Evolutionary conservation across 306 rosid genomes (phyloP), one percentile per base, ranked within the genome.

Genomic region (Trifolium fragiferum): DNA sequence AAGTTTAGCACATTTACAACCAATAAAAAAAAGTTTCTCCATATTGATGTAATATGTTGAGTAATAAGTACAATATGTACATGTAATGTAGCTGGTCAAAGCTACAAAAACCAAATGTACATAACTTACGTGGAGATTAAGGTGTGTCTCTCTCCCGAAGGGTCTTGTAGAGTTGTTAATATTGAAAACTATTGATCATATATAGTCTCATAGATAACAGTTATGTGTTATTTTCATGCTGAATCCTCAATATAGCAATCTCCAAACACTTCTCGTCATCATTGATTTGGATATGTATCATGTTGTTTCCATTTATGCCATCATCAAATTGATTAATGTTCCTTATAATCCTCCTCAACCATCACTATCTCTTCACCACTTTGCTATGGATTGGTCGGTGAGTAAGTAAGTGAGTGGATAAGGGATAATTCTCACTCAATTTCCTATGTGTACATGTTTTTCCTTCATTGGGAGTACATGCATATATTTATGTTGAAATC

Each of bases 311-410:
- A 57, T 4, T 76, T 18, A 35, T 55, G 60, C 32, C 40, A 49
- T 8, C 70, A 70, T 35, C 21, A 3, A 3, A 32, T 20, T 19
- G 6, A 57, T 71, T 8, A 38, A 41, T 49, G 67, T 9, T 38
- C 19, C 66, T 80, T 73, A 62, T 46, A 73, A 68, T 68, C 71
- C 65, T 57, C 18, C 41, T 66, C 57, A 74, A 50, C 30, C 64
- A 81, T 76, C 74, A 44, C 30, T 18, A 50, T 70, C 69, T 65
- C 15, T 76, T 70, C 70, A 76, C 70, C 49, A 54, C 2, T 33
- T 71, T 71, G 20, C 30, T 30, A 33, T 75, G 32, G 55, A 49
- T 49, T 49, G 70, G 85, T 66, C 81, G 82, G 85, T 66, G 27
- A n/a, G 11, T 20, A 37, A 30, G 33, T 30, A 2, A 37, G 10